Base-by-base conservation (phyloP, 2,329 filamentous ascomycete genomes). In the Fusarium luffae region DNA sequence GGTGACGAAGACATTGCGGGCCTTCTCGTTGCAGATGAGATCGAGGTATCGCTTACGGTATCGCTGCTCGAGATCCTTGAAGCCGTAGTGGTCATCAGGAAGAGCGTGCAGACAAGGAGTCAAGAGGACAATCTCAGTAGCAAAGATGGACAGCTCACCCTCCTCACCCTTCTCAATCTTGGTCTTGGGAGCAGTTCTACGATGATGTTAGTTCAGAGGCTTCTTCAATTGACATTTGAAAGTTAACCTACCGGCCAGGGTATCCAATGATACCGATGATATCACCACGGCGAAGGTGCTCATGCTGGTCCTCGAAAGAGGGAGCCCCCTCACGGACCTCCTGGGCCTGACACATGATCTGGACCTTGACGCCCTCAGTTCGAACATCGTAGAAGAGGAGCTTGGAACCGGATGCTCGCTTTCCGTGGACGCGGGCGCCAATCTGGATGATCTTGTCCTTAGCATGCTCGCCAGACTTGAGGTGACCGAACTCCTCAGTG, bases 11-110 rank as follows among this genome's bases (percentile, higher is more conserved):
- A 94, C 92, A 64, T 97, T 88, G 58, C 94, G 89, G 47, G 92
- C 93, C 68, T 86, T 86, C 77, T 97, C 92, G 82, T 99, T 98
- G 91, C 98, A 97, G 82, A 99, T 96, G 74, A 99, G 85, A 81
- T 99, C 96, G 54, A 99, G 89, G 80, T 97, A 97, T 64, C 95
- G 89, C 84, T 97, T 93, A 75, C 97, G 92, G 87, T 93, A 94
- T 66, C 96, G 90, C 81, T 94, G 92, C 82, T 99, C 96, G 78
- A 94, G 89, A 79, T 98, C 94, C 86, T 97, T 95, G 85, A 98
- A 94, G 68, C 95, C 95, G 79, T 93, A 98, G 82, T 95, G 91
- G 81, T 96, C 93, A 66, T 92, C 91, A 59, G 96, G 96, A 73
- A 82, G 72, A 27, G 74, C 74, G 37, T 97, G 94, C 77, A 99